Conservation (phyloP, 371 early-diverging fungal species). For the Phascolomyces articulosus region DNA sequence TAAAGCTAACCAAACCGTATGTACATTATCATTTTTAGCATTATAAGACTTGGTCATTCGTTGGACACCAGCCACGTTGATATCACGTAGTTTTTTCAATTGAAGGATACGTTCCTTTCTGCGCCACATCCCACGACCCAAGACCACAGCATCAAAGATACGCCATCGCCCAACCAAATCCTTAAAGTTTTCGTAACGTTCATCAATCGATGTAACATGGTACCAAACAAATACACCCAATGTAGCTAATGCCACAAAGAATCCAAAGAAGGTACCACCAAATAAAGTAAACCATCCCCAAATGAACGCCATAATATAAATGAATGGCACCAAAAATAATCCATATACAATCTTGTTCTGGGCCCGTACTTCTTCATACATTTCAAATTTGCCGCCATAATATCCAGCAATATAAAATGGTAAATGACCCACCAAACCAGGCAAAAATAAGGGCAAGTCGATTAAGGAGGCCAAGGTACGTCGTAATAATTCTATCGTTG, state of each 20-base stretch:
- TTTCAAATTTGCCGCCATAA: slow-evolving; percentile 49
- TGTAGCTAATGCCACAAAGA: slow-evolving; percentile 42
- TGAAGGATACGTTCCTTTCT: slow-evolving; percentile 44
- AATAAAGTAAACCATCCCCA: slow-evolving; percentile 49
- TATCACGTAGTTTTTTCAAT: slow-evolving; percentile 38
- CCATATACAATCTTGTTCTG: slow-evolving; percentile 60
- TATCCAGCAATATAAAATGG: slow-evolving; percentile 58
- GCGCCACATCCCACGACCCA: slow-evolving; percentile 52
- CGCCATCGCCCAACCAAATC: slow-evolving; percentile 53
- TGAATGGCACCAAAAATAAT: slow-evolving; percentile 40
- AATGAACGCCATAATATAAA: slow-evolving; percentile 42
- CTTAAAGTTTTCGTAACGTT: slow-evolving; percentile 51
- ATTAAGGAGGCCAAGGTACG: slow-evolving; percentile 41
- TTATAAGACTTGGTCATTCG: slow-evolving; percentile 37
- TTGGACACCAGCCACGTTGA: slow-evolving; percentile 30
- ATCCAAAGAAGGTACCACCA: slow-evolving; percentile 45
- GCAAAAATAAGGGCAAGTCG: slow-evolving; percentile 57
- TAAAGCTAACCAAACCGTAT: slow-evolving; percentile 37
- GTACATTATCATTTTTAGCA: slow-evolving; percentile 33
- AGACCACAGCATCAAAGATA: slow-evolving; percentile 52
- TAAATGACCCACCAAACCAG: slow-evolving; percentile 54
- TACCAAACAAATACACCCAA: slow-evolving; percentile 50
- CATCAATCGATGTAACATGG: slow-evolving; percentile 50
- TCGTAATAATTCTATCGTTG: slow-evolving; percentile 40
- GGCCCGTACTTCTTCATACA: slow-evolving; percentile 58